phyloP scores from a whole-genome alignment of 768 basidiomycete species.

The Tremella mesenterica region DNA sequence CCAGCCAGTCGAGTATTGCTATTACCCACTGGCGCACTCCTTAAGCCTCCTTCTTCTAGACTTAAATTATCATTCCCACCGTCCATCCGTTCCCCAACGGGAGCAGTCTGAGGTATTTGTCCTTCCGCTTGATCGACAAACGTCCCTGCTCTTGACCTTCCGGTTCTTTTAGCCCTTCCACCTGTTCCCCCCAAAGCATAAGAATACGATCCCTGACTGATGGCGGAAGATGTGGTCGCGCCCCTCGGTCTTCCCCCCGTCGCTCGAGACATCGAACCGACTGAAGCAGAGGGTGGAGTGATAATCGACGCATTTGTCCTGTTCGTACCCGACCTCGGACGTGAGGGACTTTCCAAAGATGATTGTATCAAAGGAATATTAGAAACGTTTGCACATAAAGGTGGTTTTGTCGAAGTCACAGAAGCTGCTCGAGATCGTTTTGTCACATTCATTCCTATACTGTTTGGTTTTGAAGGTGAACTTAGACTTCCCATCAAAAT shows the following conservation, averaged over 20 bases:
- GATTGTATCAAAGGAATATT: slow-evolving; percentile 17
- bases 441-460: not conserved
- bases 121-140: too few species aligned
- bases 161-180: slow-evolving; percentile 34
- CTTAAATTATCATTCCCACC: too few species aligned
- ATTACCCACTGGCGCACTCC: too few species aligned
- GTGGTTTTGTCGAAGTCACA: slow-evolving; percentile 13
- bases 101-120: too few species aligned
- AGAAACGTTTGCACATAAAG: slow-evolving; percentile 23
- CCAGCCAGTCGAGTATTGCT: too few species aligned
- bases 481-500: too few species aligned
- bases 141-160: too few species aligned
- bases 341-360: too few species aligned
- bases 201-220: slow-evolving; percentile 8
- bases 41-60: too few species aligned
- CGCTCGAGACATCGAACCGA: not conserved
- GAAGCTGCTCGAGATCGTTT: slow-evolving; percentile 16
- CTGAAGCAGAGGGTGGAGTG: not conserved
- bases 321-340: not conserved
- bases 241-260: not conserved
- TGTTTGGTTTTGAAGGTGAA: too few species aligned
- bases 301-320: not conserved
- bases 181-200: slow-evolving; percentile 44
- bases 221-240: slow-evolving; percentile 2
- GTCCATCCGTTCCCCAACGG: too few species aligned